phyloP scores from a whole-genome alignment of 306 rosid genomes.

The Lablab purpureus region DNA sequence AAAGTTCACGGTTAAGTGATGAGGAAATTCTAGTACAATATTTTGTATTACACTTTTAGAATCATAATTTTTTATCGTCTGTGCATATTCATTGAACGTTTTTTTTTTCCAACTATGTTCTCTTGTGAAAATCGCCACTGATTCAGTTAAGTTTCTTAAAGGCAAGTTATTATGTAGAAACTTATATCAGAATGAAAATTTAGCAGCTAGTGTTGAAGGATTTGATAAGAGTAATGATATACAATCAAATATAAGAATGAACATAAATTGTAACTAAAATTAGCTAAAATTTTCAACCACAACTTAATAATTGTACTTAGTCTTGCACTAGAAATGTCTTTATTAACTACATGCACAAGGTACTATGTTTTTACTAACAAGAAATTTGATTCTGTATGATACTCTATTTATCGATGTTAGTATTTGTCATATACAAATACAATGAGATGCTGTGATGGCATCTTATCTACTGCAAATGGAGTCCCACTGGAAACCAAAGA shows the following conservation, averaged over 20 bases:
- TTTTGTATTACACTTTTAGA: too few relatives aligned
- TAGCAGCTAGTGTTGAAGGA: neutral
- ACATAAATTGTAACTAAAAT: neutral
- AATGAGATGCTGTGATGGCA: constrained; percentile 3
- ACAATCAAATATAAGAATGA: neutral
- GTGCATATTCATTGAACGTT: too few relatives aligned
- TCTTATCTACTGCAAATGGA: constrained; percentile 39
- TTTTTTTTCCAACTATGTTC: too few relatives aligned
- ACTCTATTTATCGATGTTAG: constrained; percentile 2
- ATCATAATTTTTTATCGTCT: too few relatives aligned
- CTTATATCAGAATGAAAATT: neutral
- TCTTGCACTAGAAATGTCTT: neutral
- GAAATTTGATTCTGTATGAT: neutral
- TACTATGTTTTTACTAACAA: neutral
- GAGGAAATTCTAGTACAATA: too few relatives aligned
- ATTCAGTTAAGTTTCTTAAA: neutral
- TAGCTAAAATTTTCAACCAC: neutral
- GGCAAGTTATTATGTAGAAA: neutral
- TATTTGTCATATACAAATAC: neutral
- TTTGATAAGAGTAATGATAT: neutral
- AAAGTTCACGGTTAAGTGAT: too few relatives aligned
- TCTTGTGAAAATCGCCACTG: too few relatives aligned
- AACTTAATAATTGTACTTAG: too few relatives aligned
- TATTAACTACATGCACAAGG: neutral
- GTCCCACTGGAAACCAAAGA: constrained; percentile 42